Evolutionary conservation across 306 rosid genomes (phyloP), one percentile per base, ranked within the genome.

Genomic region (Prinsepia uniflora): DNA sequence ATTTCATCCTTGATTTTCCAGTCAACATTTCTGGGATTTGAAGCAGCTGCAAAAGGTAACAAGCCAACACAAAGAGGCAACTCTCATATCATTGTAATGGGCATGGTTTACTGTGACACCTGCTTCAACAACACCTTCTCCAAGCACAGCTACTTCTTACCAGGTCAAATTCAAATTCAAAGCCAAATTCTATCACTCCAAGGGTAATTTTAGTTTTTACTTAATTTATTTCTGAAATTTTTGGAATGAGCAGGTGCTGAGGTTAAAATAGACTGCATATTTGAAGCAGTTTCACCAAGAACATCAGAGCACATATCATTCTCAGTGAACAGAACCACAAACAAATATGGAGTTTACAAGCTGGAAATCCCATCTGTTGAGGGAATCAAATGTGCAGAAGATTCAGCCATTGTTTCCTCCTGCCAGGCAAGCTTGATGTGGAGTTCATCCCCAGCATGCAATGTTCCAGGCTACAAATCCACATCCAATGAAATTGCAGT

Each of bases 81-180:
- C 78, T 83, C 96, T 41, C 92, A 90, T 69, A 93, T 93, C 70
- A 81, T 91, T 72, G 97, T 93, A 0, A 93, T 90, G 98, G 98
- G 98, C 45, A 87, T 90, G 77, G 98, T 93, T 75, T 93, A 90
- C 45, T 93, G 98, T 72, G 98, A 90, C 78, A 90, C 68, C 80
- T 93, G 98, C 92, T 88, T 87, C 84, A 93, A 87, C 85, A 90
- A 90, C 79, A 88, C 78, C 85, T 94, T 94, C 80, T 81, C 98
- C 72, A 80, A 76, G 60, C 84, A 94, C 80, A 94, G 97, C 81
- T 94, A 90, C 85, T 94, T 88, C 79, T 42, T 94, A 80, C 72
- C 87, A 77, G 92, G 96, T 94, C 48, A 85, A 15, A 54, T 61
- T 42, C 36, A 30, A 30, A 30, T 30, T 30, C 36, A 30, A 30